A percentile compares a stretch with the other conserved stretches of the same genome.
phyloP scores from a whole-genome alignment of 176 grass and related monocot genomes.

The Sorghum bicolor region Sorghum_bicolor_NCBIv3 NC_012873.2:58422001-58422500 shows the following conservation, averaged over 20 bases:
- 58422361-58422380: not conserved
- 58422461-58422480: slow-evolving; percentile 82
- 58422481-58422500: slow-evolving; percentile 88
- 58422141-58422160: slow-evolving; percentile 12
- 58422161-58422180: not conserved
- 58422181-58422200: slow-evolving; percentile 14
- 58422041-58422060: not conserved
- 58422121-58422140: slow-evolving; percentile 2
- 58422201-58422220: not conserved
- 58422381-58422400: not conserved
- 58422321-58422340: not conserved
- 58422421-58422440: not conserved
- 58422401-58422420: not conserved
- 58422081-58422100: not conserved
- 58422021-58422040: not conserved
- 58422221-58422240: not conserved
- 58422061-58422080: slow-evolving; percentile 6
- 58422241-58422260: not conserved
- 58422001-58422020: not conserved
- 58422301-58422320: not conserved
- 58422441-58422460: slow-evolving; percentile 24
- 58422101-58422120: not conserved
- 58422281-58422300: not conserved
- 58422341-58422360: not conserved
- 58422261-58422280: not conserved